phyloP scores from a whole-genome alignment of 2,329 filamentous ascomycete species.

The Ceratocystis variospora region DNA sequence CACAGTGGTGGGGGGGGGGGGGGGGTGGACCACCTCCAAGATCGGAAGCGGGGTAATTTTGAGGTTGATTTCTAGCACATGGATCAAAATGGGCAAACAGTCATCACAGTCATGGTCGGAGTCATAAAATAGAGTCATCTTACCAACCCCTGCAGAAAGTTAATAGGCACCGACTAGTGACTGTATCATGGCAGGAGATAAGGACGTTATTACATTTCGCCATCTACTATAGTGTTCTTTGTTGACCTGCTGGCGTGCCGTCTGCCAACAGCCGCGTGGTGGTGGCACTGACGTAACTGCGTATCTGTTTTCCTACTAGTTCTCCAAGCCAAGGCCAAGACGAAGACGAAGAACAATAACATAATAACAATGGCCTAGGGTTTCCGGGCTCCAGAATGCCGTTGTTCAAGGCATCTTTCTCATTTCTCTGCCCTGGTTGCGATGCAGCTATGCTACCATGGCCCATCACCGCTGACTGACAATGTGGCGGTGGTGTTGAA shows the following conservation, averaged over 20 bases:
- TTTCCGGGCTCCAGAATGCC: neutral
- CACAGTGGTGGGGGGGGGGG: constrained; percentile 3
- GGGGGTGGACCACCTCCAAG: neutral
- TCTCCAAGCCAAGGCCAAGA: too few relatives aligned
- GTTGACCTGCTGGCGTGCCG: neutral
- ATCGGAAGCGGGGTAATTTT: neutral
- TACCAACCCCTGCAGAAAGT: neutral
- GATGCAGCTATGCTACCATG: neutral
- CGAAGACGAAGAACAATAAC: too few relatives aligned
- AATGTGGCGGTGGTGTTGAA: neutral
- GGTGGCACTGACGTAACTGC: neutral
- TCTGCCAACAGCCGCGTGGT: neutral
- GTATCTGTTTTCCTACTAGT: too few relatives aligned
- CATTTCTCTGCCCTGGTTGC: neutral
- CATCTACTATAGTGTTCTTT: too few relatives aligned
- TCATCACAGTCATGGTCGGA: neutral
- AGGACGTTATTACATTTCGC: neutral
- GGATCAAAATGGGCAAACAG: neutral
- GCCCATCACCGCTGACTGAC: neutral
- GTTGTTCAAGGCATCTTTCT: neutral
- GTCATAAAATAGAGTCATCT: neutral
- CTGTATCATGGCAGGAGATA: neutral
- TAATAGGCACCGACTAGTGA: neutral
- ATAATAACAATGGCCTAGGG: too few relatives aligned
- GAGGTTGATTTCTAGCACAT: neutral